Conservation (phyloP, 1,284 basidiomycete genomes). For the Microbotryum violaceum region DNA sequence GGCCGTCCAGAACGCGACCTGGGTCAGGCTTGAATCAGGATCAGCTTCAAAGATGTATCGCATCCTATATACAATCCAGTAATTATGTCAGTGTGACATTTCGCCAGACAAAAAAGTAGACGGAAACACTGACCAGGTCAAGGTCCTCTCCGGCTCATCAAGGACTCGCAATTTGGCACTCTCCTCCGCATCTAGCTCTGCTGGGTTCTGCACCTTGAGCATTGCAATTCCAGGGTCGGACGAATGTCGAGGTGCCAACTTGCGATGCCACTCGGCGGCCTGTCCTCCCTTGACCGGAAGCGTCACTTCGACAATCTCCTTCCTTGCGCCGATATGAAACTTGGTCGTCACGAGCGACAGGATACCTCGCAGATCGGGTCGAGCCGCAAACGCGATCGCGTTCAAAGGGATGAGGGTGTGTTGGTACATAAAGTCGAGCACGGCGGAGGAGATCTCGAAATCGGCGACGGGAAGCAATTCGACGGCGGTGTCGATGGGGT, state of each 20-base stretch:
- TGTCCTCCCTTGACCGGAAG: conserved; percentile 42
- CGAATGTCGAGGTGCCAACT: conserved; percentile 48
- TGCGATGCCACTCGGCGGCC: conserved; percentile 45
- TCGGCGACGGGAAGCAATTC: conserved; percentile 68
- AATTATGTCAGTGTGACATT: no score
- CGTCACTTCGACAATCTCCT: conserved; percentile 51
- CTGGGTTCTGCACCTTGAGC: background rate
- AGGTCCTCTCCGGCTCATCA: conserved; percentile 34
- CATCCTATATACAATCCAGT: conserved; percentile 54
- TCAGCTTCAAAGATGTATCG: conserved; percentile 63
- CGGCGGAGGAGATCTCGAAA: conserved; percentile 57
- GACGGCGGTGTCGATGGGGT: conserved; percentile 40
- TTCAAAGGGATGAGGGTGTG: conserved; percentile 65
- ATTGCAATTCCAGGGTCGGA: background rate
- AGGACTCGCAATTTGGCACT: background rate
- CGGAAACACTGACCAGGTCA: conserved; percentile 55
- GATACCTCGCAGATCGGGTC: conserved; percentile 58
- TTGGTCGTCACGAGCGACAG: conserved; percentile 59
- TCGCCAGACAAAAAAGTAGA: background rate
- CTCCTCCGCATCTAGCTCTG: background rate
- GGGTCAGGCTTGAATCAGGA: conserved; percentile 65
- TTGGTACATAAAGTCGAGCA: conserved; percentile 64
- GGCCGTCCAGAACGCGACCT: conserved; percentile 81
- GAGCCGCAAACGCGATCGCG: conserved; percentile 65
- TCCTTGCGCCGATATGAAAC: conserved; percentile 61